phyloP scores from a whole-genome alignment of 2,329 filamentous ascomycete species.

The Xylariaceae sp. region DNA sequence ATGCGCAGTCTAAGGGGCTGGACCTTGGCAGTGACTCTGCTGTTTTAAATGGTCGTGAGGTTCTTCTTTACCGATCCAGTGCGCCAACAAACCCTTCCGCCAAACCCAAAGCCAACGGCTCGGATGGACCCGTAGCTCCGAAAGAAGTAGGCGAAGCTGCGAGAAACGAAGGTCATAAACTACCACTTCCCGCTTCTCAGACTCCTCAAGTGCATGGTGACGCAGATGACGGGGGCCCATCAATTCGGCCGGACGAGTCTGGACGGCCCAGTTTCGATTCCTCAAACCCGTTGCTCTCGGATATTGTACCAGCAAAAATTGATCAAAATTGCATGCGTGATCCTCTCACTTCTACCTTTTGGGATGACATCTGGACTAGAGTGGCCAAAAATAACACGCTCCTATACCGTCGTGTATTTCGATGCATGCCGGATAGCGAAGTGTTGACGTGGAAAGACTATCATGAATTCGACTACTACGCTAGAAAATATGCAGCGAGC shows the following conservation, averaged over 20 bases:
- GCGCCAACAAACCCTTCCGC: constrained; percentile 1
- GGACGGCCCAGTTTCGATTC: constrained; percentile 42
- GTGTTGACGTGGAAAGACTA: constrained; percentile 93
- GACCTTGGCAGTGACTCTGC: constrained; percentile 65
- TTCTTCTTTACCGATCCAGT: constrained; percentile 50
- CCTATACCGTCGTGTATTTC: constrained; percentile 87
- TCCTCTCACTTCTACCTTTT: constrained; percentile 75
- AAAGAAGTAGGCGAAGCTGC: constrained; percentile 33
- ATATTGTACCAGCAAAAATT: constrained; percentile 68
- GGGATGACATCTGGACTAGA: constrained; percentile 79
- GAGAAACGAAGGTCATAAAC: constrained; percentile 38
- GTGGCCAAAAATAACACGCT: constrained; percentile 93
- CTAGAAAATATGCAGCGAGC: constrained; percentile 66
- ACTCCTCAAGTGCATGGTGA: constrained; percentile 67
- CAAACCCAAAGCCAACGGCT: constrained; percentile 8
- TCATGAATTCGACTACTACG: constrained; percentile 73
- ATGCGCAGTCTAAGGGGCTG: constrained; percentile 54
- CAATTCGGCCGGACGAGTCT: constrained; percentile 49
- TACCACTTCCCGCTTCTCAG: constrained; percentile 56
- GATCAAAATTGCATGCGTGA: constrained; percentile 93
- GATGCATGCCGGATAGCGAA: constrained; percentile 94
- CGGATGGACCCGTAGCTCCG: constrained; percentile 21
- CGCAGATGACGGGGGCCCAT: constrained; percentile 73
- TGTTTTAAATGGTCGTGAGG: constrained; percentile 62
- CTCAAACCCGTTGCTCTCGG: constrained; percentile 53